Conservation (phyloP, 2,329 filamentous ascomycete species). For the Microsporum audouinii region DNA sequence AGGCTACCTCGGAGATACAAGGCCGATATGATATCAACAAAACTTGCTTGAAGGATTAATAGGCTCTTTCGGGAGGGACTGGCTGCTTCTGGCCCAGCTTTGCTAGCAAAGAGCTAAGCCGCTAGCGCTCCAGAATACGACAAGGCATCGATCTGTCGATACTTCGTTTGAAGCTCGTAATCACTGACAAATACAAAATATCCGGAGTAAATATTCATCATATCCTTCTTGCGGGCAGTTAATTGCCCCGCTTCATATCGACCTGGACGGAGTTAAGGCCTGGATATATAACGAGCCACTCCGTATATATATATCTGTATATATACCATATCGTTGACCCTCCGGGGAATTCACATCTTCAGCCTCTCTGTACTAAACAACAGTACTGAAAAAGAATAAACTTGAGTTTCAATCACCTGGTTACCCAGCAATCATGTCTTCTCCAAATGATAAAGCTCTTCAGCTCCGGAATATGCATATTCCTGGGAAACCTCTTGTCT, state of each 20-base stretch:
- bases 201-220: not conserved
- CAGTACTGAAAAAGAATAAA: not conserved
- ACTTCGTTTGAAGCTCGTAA: not conserved
- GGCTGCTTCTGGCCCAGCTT: not conserved
- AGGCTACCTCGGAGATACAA: not conserved
- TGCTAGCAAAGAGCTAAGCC: not conserved
- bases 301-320: not conserved
- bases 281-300: not conserved
- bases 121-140: not conserved
- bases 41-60: not conserved
- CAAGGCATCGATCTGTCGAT: no score
- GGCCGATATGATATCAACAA: not conserved
- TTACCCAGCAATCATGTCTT: not conserved
- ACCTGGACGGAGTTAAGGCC: not conserved
- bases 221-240: not conserved
- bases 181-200: not conserved
- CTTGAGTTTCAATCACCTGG: not conserved
- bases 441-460: slow-evolving; percentile 8
- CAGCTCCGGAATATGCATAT: slow-evolving; percentile 34
- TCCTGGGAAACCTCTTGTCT: slow-evolving; percentile 41
- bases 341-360: not conserved
- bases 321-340: not conserved
- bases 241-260: slow-evolving; percentile 1
- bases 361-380: no score
- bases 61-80: not conserved